Base-by-base conservation (phyloP, 2,329 filamentous ascomycete species). In the Aspergillus piperis region DNA sequence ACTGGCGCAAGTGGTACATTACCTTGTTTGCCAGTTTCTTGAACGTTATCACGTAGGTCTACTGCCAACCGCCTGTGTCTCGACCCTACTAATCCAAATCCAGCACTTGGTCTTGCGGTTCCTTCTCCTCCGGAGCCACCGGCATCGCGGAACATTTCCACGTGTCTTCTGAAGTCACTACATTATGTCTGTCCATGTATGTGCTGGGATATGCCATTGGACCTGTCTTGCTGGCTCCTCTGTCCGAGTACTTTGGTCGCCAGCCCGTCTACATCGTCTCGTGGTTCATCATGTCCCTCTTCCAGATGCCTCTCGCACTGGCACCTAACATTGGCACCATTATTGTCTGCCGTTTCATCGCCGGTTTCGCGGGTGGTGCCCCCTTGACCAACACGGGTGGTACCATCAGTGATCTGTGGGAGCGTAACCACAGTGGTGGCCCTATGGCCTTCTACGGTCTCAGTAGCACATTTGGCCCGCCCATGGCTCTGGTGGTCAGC, bases 1-100 rank as follows among this genome's bases (percentile, higher is more conserved):
- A 68, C 44, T 70, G 61, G 62, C 71, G 70, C 27, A 77, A 76
- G 60, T 79, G 77, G 77, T 79, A 77, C 60, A 78, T 78, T 41
- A 78, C 75, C 5, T 66, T 70, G 32, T 66, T 79, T n/a, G 74
- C 72, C 19, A 74, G 78, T 60, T 69, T 73, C 61, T 64, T 79
- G 21, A 71, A 72, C 51, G 68, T 71, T 0, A 61, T 72, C 58
- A 72, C 70, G 69, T 72, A 65, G 8, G 55, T 59, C 8, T 13
- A 19, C 15, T 11, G 8, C 11, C 25, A 5, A 36, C 5, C 2
- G 27, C 7, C 30, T 19, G 1, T 15, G 10, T 25, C 5, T 57
- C 5, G 3, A 17, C 15, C 4, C 2, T 32, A 21, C 53, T 61
- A 50, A 62, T 17, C 5, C 1, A 10, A 13, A 13, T 8, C 13